Conservation (phyloP, 352 stramenopile genomes). For the Phytophthora pistaciae region DNA sequence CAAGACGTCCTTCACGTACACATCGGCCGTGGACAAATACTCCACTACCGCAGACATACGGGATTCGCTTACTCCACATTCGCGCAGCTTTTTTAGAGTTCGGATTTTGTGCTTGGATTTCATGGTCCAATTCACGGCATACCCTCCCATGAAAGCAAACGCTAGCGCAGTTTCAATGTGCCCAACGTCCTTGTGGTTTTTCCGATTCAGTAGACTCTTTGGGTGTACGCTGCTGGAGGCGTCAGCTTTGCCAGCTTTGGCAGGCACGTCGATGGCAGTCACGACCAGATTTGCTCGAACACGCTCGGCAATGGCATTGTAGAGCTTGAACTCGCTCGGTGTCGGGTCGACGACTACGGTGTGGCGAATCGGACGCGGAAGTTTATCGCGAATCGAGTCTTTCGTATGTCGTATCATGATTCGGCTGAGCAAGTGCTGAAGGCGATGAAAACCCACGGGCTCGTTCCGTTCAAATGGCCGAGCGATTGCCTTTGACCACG, state of each 20-base stretch:
- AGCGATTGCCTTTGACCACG: conserved; percentile 74
- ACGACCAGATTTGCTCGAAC: conserved; percentile 65
- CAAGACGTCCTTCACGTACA: conserved; percentile 51
- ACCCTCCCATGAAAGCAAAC: conserved; percentile 52
- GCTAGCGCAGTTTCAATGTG: conserved; percentile 56
- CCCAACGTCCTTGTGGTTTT: conserved; percentile 50
- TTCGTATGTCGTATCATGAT: conserved; percentile 97
- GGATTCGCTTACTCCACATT: conserved; percentile 35
- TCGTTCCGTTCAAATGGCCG: conserved; percentile 70
- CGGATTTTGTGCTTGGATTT: conserved; percentile 37
- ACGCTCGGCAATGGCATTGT: conserved; percentile 63
- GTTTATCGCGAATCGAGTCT: conserved; percentile 70
- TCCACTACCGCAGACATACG: conserved; percentile 26
- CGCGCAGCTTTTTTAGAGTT: conserved; percentile 46
- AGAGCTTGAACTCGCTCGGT: conserved; percentile 61
- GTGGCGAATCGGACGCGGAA: conserved; percentile 54
- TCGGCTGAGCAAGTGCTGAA: conserved; percentile 82
- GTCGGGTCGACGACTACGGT: conserved; percentile 61
- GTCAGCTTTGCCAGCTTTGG: not conserved
- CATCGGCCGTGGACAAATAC: not conserved
- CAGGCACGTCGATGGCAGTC: conserved; percentile 66
- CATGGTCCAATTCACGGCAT: conserved; percentile 38
- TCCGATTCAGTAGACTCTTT: conserved; percentile 75
- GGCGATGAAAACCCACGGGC: conserved; percentile 56
- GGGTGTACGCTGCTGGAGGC: conserved; percentile 27